Conservation (phyloP, 2,329 filamentous ascomycete species). For the Sarocladiaceae sp. region DNA sequence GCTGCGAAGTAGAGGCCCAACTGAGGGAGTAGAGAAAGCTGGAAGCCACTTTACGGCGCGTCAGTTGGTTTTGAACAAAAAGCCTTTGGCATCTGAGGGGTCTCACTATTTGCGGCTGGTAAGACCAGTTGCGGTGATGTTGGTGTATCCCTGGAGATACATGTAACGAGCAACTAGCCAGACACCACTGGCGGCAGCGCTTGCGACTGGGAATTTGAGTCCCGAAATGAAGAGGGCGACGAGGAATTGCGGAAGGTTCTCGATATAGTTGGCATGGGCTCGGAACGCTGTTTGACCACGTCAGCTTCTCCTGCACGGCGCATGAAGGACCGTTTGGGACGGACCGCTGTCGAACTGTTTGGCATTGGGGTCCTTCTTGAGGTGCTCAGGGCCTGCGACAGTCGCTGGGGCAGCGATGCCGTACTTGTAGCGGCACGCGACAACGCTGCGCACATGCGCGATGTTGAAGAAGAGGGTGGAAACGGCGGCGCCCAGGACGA, state of each 20-base stretch:
- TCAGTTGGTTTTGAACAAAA: slow-evolving; percentile 13
- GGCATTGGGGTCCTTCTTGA: slow-evolving; percentile 47
- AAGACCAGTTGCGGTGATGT: slow-evolving; percentile 38
- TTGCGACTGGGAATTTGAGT: slow-evolving; percentile 43
- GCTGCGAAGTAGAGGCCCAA: slow-evolving; percentile 35
- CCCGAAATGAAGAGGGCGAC: slow-evolving; percentile 49
- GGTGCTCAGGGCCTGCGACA: slow-evolving; percentile 49
- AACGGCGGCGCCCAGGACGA: slow-evolving; percentile 52
- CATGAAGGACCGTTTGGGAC: slow-evolving; percentile 16
- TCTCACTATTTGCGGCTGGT: slow-evolving; percentile 35
- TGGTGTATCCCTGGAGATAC: slow-evolving; percentile 54
- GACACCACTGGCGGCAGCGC: slow-evolving; percentile 40
- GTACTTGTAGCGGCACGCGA: slow-evolving; percentile 42
- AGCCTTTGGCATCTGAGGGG: not conserved
- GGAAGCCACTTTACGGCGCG: slow-evolving; percentile 26
- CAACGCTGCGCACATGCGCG: slow-evolving; percentile 43
- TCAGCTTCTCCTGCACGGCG: not conserved
- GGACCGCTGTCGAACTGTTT: slow-evolving; percentile 57
- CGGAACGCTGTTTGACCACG: slow-evolving; percentile 47
- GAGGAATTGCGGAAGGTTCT: slow-evolving; percentile 51
- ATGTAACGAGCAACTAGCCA: slow-evolving; percentile 48
- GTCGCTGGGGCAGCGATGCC: slow-evolving; percentile 50
- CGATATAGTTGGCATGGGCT: slow-evolving; percentile 57
- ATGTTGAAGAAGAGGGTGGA: slow-evolving; percentile 53
- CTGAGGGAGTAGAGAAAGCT: slow-evolving; percentile 28